Evolutionary conservation across 768 basidiomycete species (phyloP), one percentile per base, ranked within the genome.

Genomic region (Paxillus involutus): DNA sequence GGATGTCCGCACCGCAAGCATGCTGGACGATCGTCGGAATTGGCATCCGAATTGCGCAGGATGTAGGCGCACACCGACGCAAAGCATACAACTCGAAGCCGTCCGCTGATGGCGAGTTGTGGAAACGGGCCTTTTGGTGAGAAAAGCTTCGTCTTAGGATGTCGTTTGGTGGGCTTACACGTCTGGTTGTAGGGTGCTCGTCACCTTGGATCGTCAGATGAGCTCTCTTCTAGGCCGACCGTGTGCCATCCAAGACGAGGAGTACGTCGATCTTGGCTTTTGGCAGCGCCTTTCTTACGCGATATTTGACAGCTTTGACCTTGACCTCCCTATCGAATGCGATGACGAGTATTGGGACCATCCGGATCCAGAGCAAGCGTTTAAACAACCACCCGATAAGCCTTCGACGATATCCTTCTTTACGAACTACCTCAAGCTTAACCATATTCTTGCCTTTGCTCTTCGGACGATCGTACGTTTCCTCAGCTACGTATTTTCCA

Each of bases 271-370:
- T 51, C 40, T 21, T 47, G 16, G 3, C n/a, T n/a, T 29, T 42
- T 14, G 29, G 4, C 21, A 16, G 29, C 21, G 24, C 55, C 30
- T 43, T 45, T 53, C 32, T 43, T 45, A 17, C 37, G 47, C 17
- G 2, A 60, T 19, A 6, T 46, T n/a, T 47, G 12, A 39, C 41
- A 86, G 86, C 57, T 83, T 81, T 53, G 85, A 88, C 51, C 72
- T 81, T n/a, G 84, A 83, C 19, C 73, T 78, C 12, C 85, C 86
- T 1, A 70, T 85, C 2, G 83, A 85, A 11, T 84, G 85, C 19
- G 86, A 88, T 51, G 87, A 88, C 61, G 84, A 87, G 47, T 86
- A 80, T 52, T 87, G 85, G 84, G 76, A 80, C 14, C 73, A 72
- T 44, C 73, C 67, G 21, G 80, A 80, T 47, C 75, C 77, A 0